Evolutionary conservation across 225 moss, liverwort and hornwort species (phyloP).

Genomic region (Polytrichum formosum): DNA sequence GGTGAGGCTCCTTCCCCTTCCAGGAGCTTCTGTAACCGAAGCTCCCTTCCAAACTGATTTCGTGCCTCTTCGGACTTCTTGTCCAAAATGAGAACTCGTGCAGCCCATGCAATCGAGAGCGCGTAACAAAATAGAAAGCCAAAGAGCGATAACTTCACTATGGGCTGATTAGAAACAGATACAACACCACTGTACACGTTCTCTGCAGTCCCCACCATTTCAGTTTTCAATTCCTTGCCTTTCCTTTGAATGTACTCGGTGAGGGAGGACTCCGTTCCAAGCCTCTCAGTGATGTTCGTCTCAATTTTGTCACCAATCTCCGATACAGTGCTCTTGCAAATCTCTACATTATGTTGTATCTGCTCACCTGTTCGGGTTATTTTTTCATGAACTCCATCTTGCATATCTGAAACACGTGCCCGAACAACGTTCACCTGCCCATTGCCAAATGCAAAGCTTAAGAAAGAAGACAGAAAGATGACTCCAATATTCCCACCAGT

Average conservation of each 20-base stretch:
- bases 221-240: constrained; percentile 29
- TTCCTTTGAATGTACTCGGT: constrained; percentile 25
- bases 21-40: constrained; percentile 63
- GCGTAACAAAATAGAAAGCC: constrained; percentile 48
- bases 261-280: constrained; percentile 36
- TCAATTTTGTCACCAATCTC: constrained; percentile 12
- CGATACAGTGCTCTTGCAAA: constrained; percentile 3
- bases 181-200: constrained; percentile 27
- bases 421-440: neutral
- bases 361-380: neutral
- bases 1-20: constrained; percentile 46
- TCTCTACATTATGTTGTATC: constrained; percentile 3
- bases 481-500: too few relatives aligned
- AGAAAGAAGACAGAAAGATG: too few relatives aligned
- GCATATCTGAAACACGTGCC: neutral
- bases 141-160: constrained; percentile 36
- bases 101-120: constrained; percentile 55
- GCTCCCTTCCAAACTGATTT: constrained; percentile 48
- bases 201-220: constrained; percentile 41
- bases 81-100: constrained; percentile 48
- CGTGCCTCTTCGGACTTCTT: constrained; percentile 49
- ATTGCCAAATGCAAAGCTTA: neutral
- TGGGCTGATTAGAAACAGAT: constrained; percentile 33
- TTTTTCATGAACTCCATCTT: neutral
- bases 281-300: constrained; percentile 17